Evolutionary conservation across 768 basidiomycete species (phyloP), one percentile per base, ranked within the genome.

Genomic region (Amanita thiersii): DNA sequence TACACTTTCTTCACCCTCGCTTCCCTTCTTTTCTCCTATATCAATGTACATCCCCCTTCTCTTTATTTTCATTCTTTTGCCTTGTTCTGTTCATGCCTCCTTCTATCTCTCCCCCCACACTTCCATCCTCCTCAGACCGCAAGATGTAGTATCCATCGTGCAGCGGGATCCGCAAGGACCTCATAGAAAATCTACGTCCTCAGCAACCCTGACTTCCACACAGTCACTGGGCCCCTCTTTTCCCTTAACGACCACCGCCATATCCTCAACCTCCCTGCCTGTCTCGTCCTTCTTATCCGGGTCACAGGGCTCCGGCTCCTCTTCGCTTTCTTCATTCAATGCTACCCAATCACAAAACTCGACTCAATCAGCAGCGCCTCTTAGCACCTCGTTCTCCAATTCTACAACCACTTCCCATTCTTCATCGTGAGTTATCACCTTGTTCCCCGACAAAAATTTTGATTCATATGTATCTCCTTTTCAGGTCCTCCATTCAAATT

Each of bases 361-460:
- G 31, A 47, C 9, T 2, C 2, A 21, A 19, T 24, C 5, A 6
- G 10, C 36, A 50, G 39, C 23, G 21, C 36, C 29, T 9, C 29
- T 14, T 30, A 9, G 9, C 7, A 17, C 44, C 6, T 39, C 44
- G 20, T 31, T 41, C 10, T 42, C 44, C 18, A 43, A 19, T 20
- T 29, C 36, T 10, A 40, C 36, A 14, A 28, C 20, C 25, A 30
- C 32, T n/a, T 19, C 45, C 10, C 30, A 25, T 12, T 21, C 29
- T 18, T 23, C 26, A 7, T 33, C 32, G 33, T 35, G 33, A 35
- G 33, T 35, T 15, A 6, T 15, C 33, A 6, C 19, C 19, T 7
- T 35, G n/a, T 35, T 14, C 33, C 15, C 7, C 33, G 12, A 7
- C 17, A 7, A 15, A 14, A 15, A 35, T 30, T 30, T 30, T 30